These are phyloP conservation scores for Rhizomucor pusillus DNA, from an alignment of 371 early-diverging fungal species.

Conservation along the genomic window DNA sequence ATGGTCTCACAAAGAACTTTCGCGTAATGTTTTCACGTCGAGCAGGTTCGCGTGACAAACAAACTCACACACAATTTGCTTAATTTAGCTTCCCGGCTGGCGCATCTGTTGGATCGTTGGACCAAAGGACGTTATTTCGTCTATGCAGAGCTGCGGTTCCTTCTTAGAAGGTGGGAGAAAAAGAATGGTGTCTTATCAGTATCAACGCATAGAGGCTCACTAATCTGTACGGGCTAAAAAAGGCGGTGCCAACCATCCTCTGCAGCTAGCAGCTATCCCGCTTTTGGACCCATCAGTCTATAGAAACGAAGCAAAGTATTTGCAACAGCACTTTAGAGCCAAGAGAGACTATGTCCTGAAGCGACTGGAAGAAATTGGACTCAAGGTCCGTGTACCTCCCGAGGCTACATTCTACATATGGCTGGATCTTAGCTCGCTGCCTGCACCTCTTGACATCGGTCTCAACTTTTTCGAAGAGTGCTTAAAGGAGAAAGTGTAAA, in stretches of 20 bases:
- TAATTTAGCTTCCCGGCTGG: conserved; percentile 43
- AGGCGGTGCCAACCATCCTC: conserved; percentile 52
- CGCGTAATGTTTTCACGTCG: conserved; percentile 19
- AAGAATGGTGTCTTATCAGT: not conserved
- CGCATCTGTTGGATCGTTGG: conserved; percentile 52
- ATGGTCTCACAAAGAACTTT: conserved; percentile 47
- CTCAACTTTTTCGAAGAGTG: conserved; percentile 50
- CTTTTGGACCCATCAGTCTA: conserved; percentile 39
- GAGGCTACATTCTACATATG: conserved; percentile 52
- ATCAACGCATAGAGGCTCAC: too few species aligned
- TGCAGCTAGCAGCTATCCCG: conserved; percentile 47
- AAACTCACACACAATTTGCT: not conserved
- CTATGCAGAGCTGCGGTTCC: conserved; percentile 44
- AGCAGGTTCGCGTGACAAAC: not conserved
- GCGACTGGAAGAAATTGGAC: conserved; percentile 33
- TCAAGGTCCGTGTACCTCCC: conserved; percentile 35
- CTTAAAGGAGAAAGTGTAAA: conserved; percentile 45
- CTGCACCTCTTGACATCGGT: conserved; percentile 47
- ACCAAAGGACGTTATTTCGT: conserved; percentile 41
- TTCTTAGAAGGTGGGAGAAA: conserved; percentile 36
- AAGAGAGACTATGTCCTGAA: conserved; percentile 45
- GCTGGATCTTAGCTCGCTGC: conserved; percentile 37
- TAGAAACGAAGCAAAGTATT: conserved; percentile 30
- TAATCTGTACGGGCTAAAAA: too few species aligned
- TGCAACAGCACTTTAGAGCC: conserved; percentile 42